These are phyloP conservation scores for Dothiorella sarmentorum DNA, from an alignment of 2,329 filamentous ascomycete species.

Conservation along the genomic window DNA sequence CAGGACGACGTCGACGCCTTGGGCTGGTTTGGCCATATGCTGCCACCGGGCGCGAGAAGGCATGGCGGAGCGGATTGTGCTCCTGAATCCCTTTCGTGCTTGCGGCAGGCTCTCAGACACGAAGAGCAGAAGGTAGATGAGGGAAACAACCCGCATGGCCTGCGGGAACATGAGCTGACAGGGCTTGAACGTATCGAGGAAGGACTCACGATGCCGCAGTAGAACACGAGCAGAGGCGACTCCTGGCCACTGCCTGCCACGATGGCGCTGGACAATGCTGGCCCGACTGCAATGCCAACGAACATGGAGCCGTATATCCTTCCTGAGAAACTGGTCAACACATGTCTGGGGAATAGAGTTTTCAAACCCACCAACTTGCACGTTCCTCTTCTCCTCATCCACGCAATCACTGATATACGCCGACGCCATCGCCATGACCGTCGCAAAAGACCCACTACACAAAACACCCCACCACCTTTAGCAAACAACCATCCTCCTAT, in stretches of 20 bases:
- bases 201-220: conserved; percentile 16
- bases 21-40: not conserved
- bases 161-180: not conserved
- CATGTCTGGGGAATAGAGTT: not conserved
- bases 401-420: conserved; percentile 21
- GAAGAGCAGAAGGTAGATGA: conserved; percentile 18
- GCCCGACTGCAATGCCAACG: conserved; percentile 21
- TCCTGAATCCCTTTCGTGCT: not conserved
- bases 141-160: conserved; percentile 17
- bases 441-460: conserved; percentile 19
- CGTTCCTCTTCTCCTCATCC: conserved; percentile 16
- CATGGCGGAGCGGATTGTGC: not conserved
- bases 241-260: conserved; percentile 1
- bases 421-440: conserved; percentile 21
- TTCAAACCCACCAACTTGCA: conserved; percentile 16
- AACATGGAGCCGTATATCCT: conserved; percentile 21
- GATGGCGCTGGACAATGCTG: conserved; percentile 16
- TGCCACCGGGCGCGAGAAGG: not conserved
- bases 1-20: not conserved
- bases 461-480: not conserved
- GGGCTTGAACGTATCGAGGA: not conserved
- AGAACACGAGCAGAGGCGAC: conserved; percentile 20
- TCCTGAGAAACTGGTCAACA: not conserved
- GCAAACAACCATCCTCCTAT: not conserved
- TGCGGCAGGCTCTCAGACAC: conserved; percentile 17